Evolutionary conservation across 139 green algal species (phyloP), one percentile per base, ranked within the genome.

Genomic region (Chlamydomonas sphaeroides): DNA sequence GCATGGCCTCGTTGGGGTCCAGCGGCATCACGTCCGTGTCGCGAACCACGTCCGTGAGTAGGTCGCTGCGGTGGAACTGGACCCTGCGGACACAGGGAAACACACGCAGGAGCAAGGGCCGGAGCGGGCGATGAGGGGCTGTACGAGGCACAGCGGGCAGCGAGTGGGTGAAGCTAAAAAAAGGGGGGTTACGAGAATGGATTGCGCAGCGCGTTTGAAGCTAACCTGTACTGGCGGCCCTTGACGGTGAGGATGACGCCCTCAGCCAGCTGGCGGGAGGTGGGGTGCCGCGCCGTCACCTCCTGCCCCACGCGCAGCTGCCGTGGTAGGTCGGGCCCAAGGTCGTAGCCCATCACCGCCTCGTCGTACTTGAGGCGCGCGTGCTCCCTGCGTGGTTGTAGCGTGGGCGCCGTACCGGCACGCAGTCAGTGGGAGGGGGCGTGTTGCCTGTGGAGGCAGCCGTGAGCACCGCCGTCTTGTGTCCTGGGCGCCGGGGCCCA

Each of bases 231-330:
- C 73, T 90, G 92, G 84, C 76, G 87, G 51, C 87, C 79, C 48
- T 91, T 91, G 30, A 93, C 91, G 3, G 95, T 98, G 18, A 99
- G 90, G 65, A 99, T 87, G n/a, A 85, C 86, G 48, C 96, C 96
- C 59, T 97, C 94, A 62, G 95, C 88, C 61, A 98, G 83, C 81
- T 94, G 89, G 61, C 90, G 86, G 30, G 91, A 95, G 70, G 67
- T 26, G 11, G 95, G 95, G 91, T 99, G 96, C 5, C 91, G 87
- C 15, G 96, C 96, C n/a, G 89, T 89, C 32, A 98, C 96, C 1
- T 87, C 79, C 90, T 97, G 92, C 30, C 85, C 85, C 88, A 99
- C 96, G 3, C 70, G 63, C n/a, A 98, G 87, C 25, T 90, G 89
- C 0, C 80, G 86, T 1, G 95, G 92, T 62, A 97, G 68, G 25